A percentile compares a stretch with the other conserved stretches of the same genome.
phyloP scores from a whole-genome alignment of 2,329 filamentous ascomycete species.

The Boeremia exigua region DNA sequence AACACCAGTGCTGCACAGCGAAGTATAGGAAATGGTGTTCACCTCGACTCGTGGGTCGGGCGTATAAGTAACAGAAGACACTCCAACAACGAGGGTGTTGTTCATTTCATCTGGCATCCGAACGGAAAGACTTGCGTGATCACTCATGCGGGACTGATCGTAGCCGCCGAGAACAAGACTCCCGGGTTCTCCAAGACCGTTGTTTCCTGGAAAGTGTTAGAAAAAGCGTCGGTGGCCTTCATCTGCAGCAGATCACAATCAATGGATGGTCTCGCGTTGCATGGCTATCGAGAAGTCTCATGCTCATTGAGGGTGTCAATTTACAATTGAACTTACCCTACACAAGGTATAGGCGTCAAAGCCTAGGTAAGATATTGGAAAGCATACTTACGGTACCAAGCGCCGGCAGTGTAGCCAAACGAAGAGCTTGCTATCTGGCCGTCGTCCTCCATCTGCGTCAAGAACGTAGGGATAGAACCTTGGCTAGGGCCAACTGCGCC shows the following conservation, averaged over 20 bases:
- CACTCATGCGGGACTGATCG: conserved; percentile 40
- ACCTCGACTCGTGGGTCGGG: conserved; percentile 22
- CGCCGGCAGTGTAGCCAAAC: conserved; percentile 46
- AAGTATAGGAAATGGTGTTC: background rate
- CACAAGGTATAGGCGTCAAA: no score
- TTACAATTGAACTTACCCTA: no score
- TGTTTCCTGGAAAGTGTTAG: conserved; percentile 29
- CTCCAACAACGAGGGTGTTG: conserved; percentile 11
- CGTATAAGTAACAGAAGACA: conserved; percentile 33
- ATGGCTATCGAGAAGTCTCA: no score
- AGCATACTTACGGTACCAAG: conserved; percentile 41
- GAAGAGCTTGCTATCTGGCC: conserved; percentile 30
- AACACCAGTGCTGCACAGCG: background rate
- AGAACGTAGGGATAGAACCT: conserved; percentile 25
- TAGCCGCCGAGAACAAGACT: conserved; percentile 52
- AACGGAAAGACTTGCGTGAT: conserved; percentile 26
- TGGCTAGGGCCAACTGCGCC: conserved; percentile 15
- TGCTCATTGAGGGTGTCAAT: no score
- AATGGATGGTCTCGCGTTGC: conserved; percentile 1
- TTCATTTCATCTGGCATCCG: conserved; percentile 6
- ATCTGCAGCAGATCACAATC: background rate
- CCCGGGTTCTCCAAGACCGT: conserved; percentile 28
- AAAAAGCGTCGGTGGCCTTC: no score
- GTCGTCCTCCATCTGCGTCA: conserved; percentile 24
- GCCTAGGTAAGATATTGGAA: background rate